Evolutionary conservation across 106 monocot species (phyloP), one percentile per base, ranked within the genome.

Genomic region (Ottelia alismoides): DNA sequence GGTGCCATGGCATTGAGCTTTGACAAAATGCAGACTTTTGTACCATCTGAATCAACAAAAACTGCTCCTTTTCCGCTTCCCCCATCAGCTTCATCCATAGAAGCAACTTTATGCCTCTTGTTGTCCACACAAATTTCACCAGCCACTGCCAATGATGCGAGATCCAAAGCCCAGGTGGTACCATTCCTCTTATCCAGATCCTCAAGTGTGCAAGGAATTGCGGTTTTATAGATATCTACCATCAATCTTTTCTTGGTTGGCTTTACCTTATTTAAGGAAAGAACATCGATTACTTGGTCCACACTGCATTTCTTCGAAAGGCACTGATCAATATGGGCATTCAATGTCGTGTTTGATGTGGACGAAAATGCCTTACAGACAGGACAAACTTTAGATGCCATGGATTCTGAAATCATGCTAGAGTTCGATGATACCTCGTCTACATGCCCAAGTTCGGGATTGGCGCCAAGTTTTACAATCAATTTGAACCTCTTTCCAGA

Each of bases 241-340:
- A 92, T 83, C 6, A 77, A 49, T 58, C 80, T 74, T 58, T 83
- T 87, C 72, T 87, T 92, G 65, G 53, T 72, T n/a, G 79, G 77
- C 49, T 92, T 92, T 18, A 58, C 67, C 56, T 75, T 87, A 18
- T 60, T 46, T 30, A 68, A 79, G 4, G 55, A 22, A 5, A 47
- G 19, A 11, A 66, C 55, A 22, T 2, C 20, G 5, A 47, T 58
- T 23, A 60, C 56, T 25, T 21, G 27, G 16, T 73, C 65, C 22
- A 29, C 12, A 55, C 61, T 64, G 4, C 65, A 68, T 30, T 74
- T 76, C 22, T 31, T 45, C n/a, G 70, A 72, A 40, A 92, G 77
- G 59, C 92, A 92, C 53, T 87, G 92, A 63, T 92, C 92, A 2
- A 87, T 87, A 53, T 92, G 92, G 35, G 79, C 92, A 56, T 92